These are phyloP conservation scores for Pichia sp. DNA, from an alignment of 1,139 yeast genomes.

Conservation along the genomic window DNA sequence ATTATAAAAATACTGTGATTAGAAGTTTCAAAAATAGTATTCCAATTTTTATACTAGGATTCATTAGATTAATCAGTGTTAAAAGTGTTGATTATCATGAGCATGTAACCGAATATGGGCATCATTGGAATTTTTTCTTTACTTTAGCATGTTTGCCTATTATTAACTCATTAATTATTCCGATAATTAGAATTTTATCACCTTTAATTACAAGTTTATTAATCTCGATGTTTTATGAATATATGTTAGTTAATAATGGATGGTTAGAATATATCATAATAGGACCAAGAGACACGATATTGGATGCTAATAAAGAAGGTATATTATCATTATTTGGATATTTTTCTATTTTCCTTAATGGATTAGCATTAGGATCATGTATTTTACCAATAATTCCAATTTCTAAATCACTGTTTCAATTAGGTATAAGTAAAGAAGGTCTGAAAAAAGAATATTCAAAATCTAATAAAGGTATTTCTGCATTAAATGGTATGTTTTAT, in stretches of 20 bases:
- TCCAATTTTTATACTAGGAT: conserved; percentile 67
- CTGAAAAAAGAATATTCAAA: too few species aligned
- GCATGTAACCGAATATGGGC: conserved; percentile 91
- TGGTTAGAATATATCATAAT: conserved; percentile 46
- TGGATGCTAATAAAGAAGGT: conserved; percentile 85
- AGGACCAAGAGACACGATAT: conserved; percentile 44
- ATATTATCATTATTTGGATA: conserved; percentile 78
- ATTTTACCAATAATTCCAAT: conserved; percentile 42
- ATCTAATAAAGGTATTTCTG: conserved; percentile 30
- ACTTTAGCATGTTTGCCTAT: conserved; percentile 78
- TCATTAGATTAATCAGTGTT: conserved; percentile 64
- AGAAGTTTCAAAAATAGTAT: conserved; percentile 44
- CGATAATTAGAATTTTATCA: conserved; percentile 41
- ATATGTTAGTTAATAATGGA: conserved; percentile 39
- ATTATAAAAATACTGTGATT: conserved; percentile 37
- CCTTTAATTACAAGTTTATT: conserved; percentile 61
- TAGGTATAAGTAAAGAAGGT: conserved; percentile 24
- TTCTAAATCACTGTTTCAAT: conserved; percentile 38
- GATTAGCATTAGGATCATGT: conserved; percentile 72
- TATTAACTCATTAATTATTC: conserved; percentile 49
- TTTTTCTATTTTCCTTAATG: conserved; percentile 74
- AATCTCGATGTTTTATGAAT: conserved; percentile 57
- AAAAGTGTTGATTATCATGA: conserved; percentile 90
- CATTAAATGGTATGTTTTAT: conserved; percentile 44
- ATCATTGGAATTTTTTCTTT: conserved; percentile 95